Base-by-base conservation (phyloP, 2,329 filamentous ascomycete species). In the Colletotrichum sp. region DNA sequence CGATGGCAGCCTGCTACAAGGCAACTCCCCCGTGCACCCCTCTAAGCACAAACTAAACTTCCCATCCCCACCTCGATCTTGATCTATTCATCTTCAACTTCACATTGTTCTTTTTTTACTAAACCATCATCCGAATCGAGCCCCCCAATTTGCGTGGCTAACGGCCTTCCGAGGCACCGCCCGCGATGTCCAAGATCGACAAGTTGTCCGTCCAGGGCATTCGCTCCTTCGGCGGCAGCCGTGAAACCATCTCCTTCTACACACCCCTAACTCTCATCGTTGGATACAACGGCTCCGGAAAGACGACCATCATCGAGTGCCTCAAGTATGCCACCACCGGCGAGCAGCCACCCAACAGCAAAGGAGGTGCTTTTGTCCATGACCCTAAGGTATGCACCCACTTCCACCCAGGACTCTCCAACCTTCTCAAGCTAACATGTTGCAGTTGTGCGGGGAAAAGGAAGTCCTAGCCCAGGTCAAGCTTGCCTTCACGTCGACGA, bases 241-340 rank as follows among this genome's bases (percentile, higher is more conserved):
- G 90, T 76, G 94, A 98, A 84, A 93, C 90, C 47, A 98, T 98
- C 75, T 90, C 93, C 78, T 98, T 99, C 83, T 92, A 95, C 77
- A 93, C 94, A 1, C 97, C 97, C 31, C 89, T 99, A 70, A 99
- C 97, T 15, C 90, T 99, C 75, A 99, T 99, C 78, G 97, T 99
- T 72, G 97, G 97, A 72, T 95, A 95, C 84, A 99, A 99, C 86
- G 97, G 97, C 69, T 98, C 96, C 1, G 97, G 97, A 75, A 99
- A 99, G 86, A 99, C 97, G 12, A 98, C 97, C 72, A 98, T 99
- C 81, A 99, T 99, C 84, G 97, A 99, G 84, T 98, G 95, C 82
- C 93, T 99, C 80, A 98, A 98, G 82, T 99, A 98, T 91, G 96
- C 95, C 66, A 98, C 97, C 21, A 98, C 96, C 9, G 97, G 97